Percentiles rank a stretch among this genome's conserved stretches.
Evolutionary conservation across 1,284 basidiomycete genomes (phyloP).

Genomic region (Peniophora sp.): DNA sequence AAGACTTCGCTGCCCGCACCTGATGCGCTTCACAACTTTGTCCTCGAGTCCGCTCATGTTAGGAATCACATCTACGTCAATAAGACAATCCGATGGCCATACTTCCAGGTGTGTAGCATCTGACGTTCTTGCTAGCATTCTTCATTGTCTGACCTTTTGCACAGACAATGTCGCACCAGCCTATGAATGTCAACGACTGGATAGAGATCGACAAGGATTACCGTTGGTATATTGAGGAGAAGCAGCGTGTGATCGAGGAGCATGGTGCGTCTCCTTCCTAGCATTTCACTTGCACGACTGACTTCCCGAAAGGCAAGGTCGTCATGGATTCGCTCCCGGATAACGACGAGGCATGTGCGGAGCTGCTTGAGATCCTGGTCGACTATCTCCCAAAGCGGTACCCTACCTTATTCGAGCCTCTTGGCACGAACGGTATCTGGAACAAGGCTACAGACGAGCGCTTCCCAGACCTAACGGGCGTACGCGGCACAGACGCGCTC

Average conservation of each 20-base stretch:
- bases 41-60: conserved; percentile 20
- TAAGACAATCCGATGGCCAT: conserved; percentile 27
- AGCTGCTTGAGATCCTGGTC: conserved; percentile 27
- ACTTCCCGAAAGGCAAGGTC: conserved; percentile 18
- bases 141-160: background rate
- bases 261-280: conserved; percentile 15
- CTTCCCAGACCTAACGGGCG: conserved; percentile 11
- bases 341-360: conserved; percentile 28
- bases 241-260: conserved; percentile 26
- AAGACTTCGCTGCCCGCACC: conserved; percentile 17
- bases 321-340: conserved; percentile 31
- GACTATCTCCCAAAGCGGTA: conserved; percentile 31
- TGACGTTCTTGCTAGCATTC: background rate
- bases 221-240: conserved; percentile 29
- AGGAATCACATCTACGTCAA: conserved; percentile 29
- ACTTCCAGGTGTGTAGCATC: conserved; percentile 20
- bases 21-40: conserved; percentile 22
- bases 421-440: conserved; percentile 19
- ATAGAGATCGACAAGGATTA: conserved; percentile 34
- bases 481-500: conserved; percentile 24
- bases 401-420: conserved; percentile 26
- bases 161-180: conserved; percentile 31
- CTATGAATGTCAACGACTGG: conserved; percentile 33
- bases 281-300: conserved; percentile 1
- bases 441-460: conserved; percentile 27